A percentile compares a stretch with the other conserved stretches of the same genome.
These are phyloP conservation scores for Solanum chiquidenum DNA, from an alignment of 257 asterid species.

Conservation along the genomic window DNA sequence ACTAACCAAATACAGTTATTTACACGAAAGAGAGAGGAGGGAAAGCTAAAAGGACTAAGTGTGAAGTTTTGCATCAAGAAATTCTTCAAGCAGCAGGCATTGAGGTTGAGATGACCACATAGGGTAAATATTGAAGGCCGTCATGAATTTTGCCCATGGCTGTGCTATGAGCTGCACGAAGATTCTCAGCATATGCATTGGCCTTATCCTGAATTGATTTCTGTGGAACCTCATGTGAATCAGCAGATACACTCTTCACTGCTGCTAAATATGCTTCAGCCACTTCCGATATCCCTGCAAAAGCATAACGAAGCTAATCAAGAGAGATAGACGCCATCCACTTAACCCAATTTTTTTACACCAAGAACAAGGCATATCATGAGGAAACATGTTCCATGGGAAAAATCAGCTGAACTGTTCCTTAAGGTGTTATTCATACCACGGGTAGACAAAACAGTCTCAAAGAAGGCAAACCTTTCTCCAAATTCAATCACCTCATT, in stretches of 20 bases:
- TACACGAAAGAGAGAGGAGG: constrained; percentile 16
- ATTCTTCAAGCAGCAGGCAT: constrained; percentile 52
- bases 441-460: background rate
- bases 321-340: background rate
- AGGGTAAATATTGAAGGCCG: constrained; percentile 64
- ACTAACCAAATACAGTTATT: constrained; percentile 19
- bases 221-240: constrained; percentile 30
- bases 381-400: background rate
- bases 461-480: background rate
- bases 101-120: constrained; percentile 59
- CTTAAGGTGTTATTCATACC: background rate
- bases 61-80: background rate
- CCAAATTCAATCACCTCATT: background rate
- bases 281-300: constrained; percentile 81
- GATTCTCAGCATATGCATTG: constrained; percentile 39
- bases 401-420: background rate
- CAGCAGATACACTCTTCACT: constrained; percentile 38
- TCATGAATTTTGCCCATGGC: constrained; percentile 78
- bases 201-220: constrained; percentile 65
- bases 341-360: background rate
- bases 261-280: constrained; percentile 73
- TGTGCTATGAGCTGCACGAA: constrained; percentile 50
- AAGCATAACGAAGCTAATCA: background rate
- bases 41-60: background rate
- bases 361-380: background rate